Evolutionary conservation across 257 asterid genomes (phyloP).

Genomic region (Plectranthus barbatus): DNA sequence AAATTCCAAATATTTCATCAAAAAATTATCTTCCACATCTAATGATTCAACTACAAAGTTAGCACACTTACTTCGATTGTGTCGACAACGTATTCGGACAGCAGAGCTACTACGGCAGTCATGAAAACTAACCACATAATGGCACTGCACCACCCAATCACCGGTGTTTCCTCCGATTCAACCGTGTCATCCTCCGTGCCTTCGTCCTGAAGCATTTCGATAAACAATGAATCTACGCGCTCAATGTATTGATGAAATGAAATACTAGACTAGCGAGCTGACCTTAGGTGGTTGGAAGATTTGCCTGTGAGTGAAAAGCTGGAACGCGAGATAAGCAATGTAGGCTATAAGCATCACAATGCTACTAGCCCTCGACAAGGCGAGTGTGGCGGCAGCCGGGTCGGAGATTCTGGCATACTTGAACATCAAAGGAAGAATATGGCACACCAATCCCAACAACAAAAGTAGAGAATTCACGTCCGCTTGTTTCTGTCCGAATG

Average conservation of each 20-base stretch:
- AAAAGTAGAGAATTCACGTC: conserved; percentile 66
- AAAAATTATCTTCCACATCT: no score
- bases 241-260: neutral
- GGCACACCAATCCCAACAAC: conserved; percentile 70
- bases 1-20: neutral
- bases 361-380: conserved; percentile 64
- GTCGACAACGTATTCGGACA: conserved; percentile 77
- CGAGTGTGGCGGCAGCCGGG: conserved; percentile 27
- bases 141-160: conserved; percentile 67
- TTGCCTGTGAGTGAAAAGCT: conserved; percentile 72
- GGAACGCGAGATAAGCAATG: conserved; percentile 64
- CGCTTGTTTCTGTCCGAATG: conserved; percentile 59
- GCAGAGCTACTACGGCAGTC: conserved; percentile 67
- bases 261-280: neutral
- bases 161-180: conserved; percentile 39
- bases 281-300: conserved; percentile 57
- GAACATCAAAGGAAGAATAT: conserved; percentile 54
- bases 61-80: conserved; percentile 62
- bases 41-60: no score
- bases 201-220: neutral
- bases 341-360: conserved; percentile 75
- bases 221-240: neutral
- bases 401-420: conserved; percentile 26
- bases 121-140: conserved; percentile 58
- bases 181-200: conserved; percentile 22